Percentiles rank a stretch among this genome's conserved stretches.
Conservation (phyloP, 139 green algal species). For the Volvox africanus region DNA sequence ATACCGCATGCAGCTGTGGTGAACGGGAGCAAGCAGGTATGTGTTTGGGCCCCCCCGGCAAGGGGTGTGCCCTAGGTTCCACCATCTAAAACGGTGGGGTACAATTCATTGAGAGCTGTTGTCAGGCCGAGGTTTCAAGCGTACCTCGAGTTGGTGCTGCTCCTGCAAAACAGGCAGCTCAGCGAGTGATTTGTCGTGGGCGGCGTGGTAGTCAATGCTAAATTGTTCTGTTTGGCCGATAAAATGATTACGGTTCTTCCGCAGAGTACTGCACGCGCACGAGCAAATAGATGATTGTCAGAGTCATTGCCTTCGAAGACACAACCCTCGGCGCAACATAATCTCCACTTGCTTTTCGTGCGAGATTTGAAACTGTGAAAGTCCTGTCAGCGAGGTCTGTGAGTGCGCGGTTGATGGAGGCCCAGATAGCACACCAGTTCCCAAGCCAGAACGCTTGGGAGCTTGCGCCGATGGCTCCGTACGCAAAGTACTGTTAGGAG, state of each 20-base stretch:
- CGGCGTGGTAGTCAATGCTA: constrained; percentile 22
- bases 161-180: constrained; percentile 37
- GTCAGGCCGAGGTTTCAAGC: neutral
- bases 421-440: constrained; percentile 11
- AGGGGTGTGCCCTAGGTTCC: too few relatives aligned
- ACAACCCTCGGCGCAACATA: neutral
- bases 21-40: too few relatives aligned
- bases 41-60: too few relatives aligned
- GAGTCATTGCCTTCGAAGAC: neutral
- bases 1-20: too few relatives aligned
- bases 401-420: neutral
- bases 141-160: constrained; percentile 15
- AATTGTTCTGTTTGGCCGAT: constrained; percentile 28
- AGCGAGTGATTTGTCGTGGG: constrained; percentile 17
- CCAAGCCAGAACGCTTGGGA: constrained; percentile 14
- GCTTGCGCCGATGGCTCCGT: neutral
- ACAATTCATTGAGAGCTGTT: too few relatives aligned
- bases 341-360: constrained; percentile 33
- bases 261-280: neutral
- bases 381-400: neutral
- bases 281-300: neutral
- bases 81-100: too few relatives aligned
- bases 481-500: neutral
- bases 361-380: constrained; percentile 27
- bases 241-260: constrained; percentile 46